Evolutionary conservation across 768 basidiomycete genomes (phyloP).

Genomic region (Exidia glandulosa): DNA sequence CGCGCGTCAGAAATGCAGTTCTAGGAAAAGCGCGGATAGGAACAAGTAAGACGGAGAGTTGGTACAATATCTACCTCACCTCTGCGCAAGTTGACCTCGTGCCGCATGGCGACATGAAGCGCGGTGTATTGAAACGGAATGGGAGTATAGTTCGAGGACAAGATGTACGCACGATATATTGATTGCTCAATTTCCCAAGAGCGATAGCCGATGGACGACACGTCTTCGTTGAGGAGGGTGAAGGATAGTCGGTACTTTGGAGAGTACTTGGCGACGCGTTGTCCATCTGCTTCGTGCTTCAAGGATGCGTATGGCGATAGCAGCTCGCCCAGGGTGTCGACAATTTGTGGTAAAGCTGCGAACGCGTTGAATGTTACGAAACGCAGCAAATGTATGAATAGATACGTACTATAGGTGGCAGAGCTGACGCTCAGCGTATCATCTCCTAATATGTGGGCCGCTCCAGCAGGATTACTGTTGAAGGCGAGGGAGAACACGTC

Average conservation of each 20-base stretch:
- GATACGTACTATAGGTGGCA: background rate
- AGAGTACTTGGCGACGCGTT: conserved; percentile 62
- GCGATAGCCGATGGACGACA: conserved; percentile 34
- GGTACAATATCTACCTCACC: too few species aligned
- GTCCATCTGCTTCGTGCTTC: conserved; percentile 35
- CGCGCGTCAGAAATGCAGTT: background rate
- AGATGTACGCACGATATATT: conserved; percentile 43
- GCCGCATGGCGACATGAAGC: too few species aligned
- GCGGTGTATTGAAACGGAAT: too few species aligned
- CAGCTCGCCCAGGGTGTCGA: conserved; percentile 24
- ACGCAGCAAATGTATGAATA: too few species aligned
- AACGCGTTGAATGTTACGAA: background rate
- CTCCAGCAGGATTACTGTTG: background rate
- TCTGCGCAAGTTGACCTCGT: too few species aligned
- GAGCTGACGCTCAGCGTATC: background rate
- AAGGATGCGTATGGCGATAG: conserved; percentile 29
- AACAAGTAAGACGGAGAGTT: too few species aligned
- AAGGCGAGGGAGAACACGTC: background rate
- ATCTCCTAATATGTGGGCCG: background rate
- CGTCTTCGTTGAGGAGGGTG: conserved; percentile 85
- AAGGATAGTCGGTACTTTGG: conserved; percentile 78
- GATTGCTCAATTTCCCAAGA: conserved; percentile 64
- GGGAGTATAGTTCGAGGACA: too few species aligned
- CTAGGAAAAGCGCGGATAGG: too few species aligned
- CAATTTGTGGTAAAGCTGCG: background rate